Percentiles rank a stretch among this genome's conserved stretches.
Conservation (phyloP, 164 flowering plant species). For the Saururus chinensis region DNA sequence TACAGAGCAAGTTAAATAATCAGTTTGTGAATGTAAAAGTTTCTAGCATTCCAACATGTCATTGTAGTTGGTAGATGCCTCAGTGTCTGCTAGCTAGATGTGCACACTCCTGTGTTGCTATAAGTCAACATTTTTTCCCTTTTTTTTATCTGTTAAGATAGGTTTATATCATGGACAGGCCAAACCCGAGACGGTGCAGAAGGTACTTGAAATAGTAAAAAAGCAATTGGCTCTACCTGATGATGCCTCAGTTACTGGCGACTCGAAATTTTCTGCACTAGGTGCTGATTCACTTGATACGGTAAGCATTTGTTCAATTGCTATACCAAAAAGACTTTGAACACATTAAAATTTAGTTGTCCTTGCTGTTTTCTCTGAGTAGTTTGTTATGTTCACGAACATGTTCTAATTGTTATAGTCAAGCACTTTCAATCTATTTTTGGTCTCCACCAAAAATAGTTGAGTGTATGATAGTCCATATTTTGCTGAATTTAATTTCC, state of each 20-base stretch:
- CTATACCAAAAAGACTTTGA: not conserved
- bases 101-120: too few relatives aligned
- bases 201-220: conserved; percentile 36
- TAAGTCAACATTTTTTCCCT: too few relatives aligned
- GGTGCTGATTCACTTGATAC: conserved; percentile 58
- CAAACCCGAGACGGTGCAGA: conserved; percentile 30
- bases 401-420: too few relatives aligned
- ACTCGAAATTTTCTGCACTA: conserved; percentile 32
- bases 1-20: not conserved
- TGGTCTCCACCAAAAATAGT: too few relatives aligned
- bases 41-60: not conserved
- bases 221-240: conserved; percentile 35
- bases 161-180: too few relatives aligned
- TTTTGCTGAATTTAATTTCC: too few relatives aligned
- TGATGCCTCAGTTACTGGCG: conserved; percentile 25
- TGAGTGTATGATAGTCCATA: too few relatives aligned
- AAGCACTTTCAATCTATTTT: too few relatives aligned
- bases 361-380: too few relatives aligned
- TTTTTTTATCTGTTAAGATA: too few relatives aligned
- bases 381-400: too few relatives aligned
- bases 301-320: conserved; percentile 15
- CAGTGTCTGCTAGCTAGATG: too few relatives aligned
- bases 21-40: not conserved
- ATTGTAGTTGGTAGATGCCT: not conserved
- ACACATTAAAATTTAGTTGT: not conserved